Base-by-base conservation (phyloP, 305 asterid genomes). In the Coffea humblotiana region DNA sequence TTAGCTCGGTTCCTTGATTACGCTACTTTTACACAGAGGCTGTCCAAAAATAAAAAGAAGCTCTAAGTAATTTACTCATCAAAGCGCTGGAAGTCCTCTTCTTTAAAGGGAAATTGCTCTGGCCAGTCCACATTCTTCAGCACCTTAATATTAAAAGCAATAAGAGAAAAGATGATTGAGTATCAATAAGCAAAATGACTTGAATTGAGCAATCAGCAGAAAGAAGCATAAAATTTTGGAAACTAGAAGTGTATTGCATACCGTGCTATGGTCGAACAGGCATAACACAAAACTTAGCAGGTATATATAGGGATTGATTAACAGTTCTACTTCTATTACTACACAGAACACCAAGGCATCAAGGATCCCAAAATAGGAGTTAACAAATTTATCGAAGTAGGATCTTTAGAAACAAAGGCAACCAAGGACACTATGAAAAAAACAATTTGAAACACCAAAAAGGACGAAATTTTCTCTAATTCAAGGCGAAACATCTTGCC, bases 71-170 rank as follows among this genome's bases (percentile, higher is more conserved):
- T 78, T 77, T 89, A 95, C 99, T 92, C 99, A 77, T 95, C 99
- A 87, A 84, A 95, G 43, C 99, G 96, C 89, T 85, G 94, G 85
- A 95, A 95, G 85, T 95, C 97, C 89, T 92, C 98, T n/a, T 86
- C 96, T 90, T 85, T 95, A 90, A 95, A 95, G 25, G 99, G 99
- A 86, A 92, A 94, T 71, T 94, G 92, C 83, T 88, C 90, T 8
- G 99, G 98, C 98, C 99, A 95, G 48, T 91, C 92, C 84, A 95
- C 92, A 86, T 91, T 90, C 89, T 92, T 94, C 85, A 95, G 82
- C 76, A 90, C 97, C 99, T 95, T 71, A 29, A 81, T 3, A 80
- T 77, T 58, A 48, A 13, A 16, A 21, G 51, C 27, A 74, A 35
- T 4, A 27, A 35, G 43, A 45, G 14, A 37, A 60, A 21, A 13